Evolutionary conservation across 164 flowering plant species (phyloP), one percentile per base, ranked within the genome.

Genomic region (Annona squamosa): DNA sequence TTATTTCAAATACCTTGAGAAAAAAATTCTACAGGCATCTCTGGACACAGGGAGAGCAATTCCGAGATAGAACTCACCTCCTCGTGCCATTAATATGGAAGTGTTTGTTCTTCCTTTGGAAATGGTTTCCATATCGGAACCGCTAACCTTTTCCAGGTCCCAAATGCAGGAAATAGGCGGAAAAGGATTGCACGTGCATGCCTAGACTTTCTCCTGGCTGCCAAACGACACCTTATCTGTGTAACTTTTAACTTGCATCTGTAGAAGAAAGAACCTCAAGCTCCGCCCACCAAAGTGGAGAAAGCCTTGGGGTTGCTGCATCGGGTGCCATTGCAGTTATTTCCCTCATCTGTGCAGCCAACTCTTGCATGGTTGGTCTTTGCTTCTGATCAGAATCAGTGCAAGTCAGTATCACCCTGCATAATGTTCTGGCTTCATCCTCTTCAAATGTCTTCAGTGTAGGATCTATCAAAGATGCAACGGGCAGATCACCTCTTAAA

Each of bases 231-330:
- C 19, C 64, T 67, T 37, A 47, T 7, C 65, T 71, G 57, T 41
- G 13, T 18, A 63, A 3, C 12, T 71, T 48, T 65, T 75, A 87
- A 76, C 80, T 77, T 76, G 77, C 81, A 61, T 84, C 89, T 42
- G 71, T n/a, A 7, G 80, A 46, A 4, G 82, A 86, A 77, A 84
- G 65, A 59, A 89, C 83, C 81, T 91, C 93, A 59, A 91, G 90
- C 68, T 91, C 97, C 48, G 97, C 91, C 92, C 97, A 89, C 97
- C 97, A 91, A 68, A 88, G 91, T 43, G 91, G 90, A 71, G 92
- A 89, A 19, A 79, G 12, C 80, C 77, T 85, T 12, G 92, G 97
- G 2, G 79, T 82, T 46, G 91, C 97, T 70, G 81, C 88, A 72
- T 87, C 93, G 63, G 97, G 91, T 18, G 75, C 79, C 79, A 89